Base-by-base conservation (phyloP, 352 stramenopile species). In the Globisporangium ultimum region DNA sequence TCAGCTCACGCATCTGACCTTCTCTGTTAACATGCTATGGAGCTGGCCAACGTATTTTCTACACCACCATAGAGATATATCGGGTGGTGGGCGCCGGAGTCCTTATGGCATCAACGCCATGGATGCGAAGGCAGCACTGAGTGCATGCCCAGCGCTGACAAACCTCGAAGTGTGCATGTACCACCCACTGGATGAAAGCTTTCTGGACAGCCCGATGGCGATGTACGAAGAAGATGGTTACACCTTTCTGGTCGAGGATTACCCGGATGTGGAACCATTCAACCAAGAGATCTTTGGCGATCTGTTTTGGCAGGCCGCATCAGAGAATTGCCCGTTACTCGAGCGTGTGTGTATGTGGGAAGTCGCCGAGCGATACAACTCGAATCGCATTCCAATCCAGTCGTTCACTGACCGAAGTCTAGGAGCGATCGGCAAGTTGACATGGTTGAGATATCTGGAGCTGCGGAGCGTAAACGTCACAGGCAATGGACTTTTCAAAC, bases 11-110 rank as follows among this genome's bases (percentile, higher is more conserved):
- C 67, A 59, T 17, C 53, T 82, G 18, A 54, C 48, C 3, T 57
- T 84, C 20, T 68, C 63, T 28, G 64, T 73, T 24, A 83, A 74
- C 51, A 56, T 80, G 64, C 61, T 67, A 32, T 84, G 71, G 76
- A 51, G 73, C 50, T 81, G 63, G 58, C 12, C 34, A 6, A 40
- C 52, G 15, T 82, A 84, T 53, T 80, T 81, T 50, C 34, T 38
- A 1, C 53, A 71, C 1, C 54, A 28, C 0, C 0, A 10, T 36
- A 36, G 28, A 2, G 28, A 36, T 5, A 36, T 10, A 36, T 6
- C 48, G 5, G n/a, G 40, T 12, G 7, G 11, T 15, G 43, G 5
- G 3, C n/a, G 15, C 10, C 46, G 60, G 51, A 20, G 58, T 48
- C 58, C 54, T 14, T 74, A 71, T 2, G 75, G 72, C 0, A 45